Evolutionary conservation across 1,284 basidiomycete genomes (phyloP).

Genomic region (Vanrija sp.): DNA sequence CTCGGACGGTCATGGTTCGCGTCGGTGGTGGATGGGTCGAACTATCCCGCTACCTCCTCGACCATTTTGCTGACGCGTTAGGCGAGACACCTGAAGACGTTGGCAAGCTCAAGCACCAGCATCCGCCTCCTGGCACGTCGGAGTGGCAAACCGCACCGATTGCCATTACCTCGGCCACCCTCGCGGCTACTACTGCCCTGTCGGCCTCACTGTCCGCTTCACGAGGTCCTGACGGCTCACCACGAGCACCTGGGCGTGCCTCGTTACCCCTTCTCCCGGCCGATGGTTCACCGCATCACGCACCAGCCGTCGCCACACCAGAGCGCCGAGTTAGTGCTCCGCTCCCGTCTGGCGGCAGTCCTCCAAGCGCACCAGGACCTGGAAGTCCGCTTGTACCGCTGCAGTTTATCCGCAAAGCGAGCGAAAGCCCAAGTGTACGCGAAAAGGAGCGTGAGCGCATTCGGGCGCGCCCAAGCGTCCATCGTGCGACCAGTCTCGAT

Average conservation of each 20-base stretch:
- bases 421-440: constrained; percentile 36
- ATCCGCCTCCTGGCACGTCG: not conserved
- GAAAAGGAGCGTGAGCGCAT: constrained; percentile 34
- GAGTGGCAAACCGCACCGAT: constrained; percentile 8
- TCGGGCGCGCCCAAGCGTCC: not conserved
- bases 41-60: constrained; percentile 78
- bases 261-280: not conserved
- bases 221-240: not conserved
- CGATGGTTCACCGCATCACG: not conserved
- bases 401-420: constrained; percentile 40
- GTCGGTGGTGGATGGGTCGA: constrained; percentile 93
- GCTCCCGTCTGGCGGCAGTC: not conserved
- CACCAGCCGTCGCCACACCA: not conserved
- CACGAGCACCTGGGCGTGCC: constrained; percentile 5
- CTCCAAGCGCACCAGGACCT: not conserved
- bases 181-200: constrained; percentile 1
- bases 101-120: not conserved
- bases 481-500: not conserved
- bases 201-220: not conserved
- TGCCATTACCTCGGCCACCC: constrained; percentile 4
- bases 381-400: constrained; percentile 33
- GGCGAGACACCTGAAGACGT: constrained; percentile 18
- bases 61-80: constrained; percentile 77
- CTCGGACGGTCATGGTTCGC: constrained; percentile 89
- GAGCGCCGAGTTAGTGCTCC: not conserved